Conservation (phyloP, 495 filamentous ascomycete species). For the Hyaloscypha bicolor region DNA sequence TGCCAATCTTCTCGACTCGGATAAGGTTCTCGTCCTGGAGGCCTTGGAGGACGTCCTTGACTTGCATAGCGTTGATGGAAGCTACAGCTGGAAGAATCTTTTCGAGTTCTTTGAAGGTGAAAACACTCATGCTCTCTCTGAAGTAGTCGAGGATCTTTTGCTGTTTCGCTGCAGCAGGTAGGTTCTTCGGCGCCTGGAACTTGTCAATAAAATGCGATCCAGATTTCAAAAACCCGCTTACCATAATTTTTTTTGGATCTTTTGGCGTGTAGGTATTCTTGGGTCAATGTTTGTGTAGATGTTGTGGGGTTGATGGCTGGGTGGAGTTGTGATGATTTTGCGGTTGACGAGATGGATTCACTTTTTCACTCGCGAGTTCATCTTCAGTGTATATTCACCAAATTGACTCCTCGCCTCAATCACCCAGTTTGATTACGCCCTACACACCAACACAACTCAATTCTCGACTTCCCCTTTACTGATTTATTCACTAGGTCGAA, state of each 20-base stretch:
- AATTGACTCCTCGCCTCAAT: not conserved
- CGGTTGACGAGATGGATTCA: not conserved
- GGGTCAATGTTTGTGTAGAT: not conserved
- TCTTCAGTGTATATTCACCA: not conserved
- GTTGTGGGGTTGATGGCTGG: not conserved
- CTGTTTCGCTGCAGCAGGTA: constrained; percentile 62
- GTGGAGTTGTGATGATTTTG: not conserved
- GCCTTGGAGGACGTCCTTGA: constrained; percentile 69
- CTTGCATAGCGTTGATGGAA: constrained; percentile 68
- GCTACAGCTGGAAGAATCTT: constrained; percentile 67
- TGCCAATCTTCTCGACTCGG: constrained; percentile 78
- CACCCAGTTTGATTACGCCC: not conserved
- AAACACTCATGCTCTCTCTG: constrained; percentile 62
- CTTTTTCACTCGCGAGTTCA: not conserved
- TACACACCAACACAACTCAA: not conserved
- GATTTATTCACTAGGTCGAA: not conserved
- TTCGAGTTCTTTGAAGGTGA: constrained; percentile 76
- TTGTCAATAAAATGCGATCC: not conserved
- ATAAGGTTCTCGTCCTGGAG: constrained; percentile 66
- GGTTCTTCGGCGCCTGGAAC: constrained; percentile 61
- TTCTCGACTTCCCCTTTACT: not conserved
- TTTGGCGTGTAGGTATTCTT: not conserved
- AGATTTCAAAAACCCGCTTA: not conserved
- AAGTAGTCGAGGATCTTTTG: constrained; percentile 65
- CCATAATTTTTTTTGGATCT: not conserved